These are phyloP conservation scores for Drosera spatulata DNA, from an alignment of 179 eudicot species.

Conservation along the genomic window DNA sequence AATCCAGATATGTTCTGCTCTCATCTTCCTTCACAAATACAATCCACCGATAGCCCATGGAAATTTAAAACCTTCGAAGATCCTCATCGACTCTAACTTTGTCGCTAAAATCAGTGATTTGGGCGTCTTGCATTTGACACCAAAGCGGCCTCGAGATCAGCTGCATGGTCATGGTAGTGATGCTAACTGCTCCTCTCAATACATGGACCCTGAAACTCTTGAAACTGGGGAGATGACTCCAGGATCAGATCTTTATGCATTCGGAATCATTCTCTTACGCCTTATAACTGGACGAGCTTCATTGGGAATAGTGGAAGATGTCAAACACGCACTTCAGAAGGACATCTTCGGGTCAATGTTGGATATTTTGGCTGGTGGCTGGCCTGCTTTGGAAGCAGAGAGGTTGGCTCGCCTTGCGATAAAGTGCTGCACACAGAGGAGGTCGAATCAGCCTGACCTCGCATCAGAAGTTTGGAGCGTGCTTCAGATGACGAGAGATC, in stretches of 20 bases:
- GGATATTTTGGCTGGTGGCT: conserved; percentile 69
- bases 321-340: conserved; percentile 39
- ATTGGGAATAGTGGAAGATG: conserved; percentile 34
- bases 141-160: conserved; percentile 8
- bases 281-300: conserved; percentile 58
- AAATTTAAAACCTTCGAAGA: conserved; percentile 50
- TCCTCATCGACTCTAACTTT: conserved; percentile 61
- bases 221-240: conserved; percentile 40
- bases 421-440: conserved; percentile 48
- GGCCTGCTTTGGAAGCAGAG: conserved; percentile 51
- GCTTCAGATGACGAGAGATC: conserved; percentile 33
- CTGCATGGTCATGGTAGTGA: conserved; percentile 8
- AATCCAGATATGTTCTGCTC: conserved; percentile 50
- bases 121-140: conserved; percentile 29
- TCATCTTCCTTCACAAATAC: conserved; percentile 59
- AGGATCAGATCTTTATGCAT: conserved; percentile 72
- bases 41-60: conserved; percentile 52
- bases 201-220: conserved; percentile 55
- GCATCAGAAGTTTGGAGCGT: conserved; percentile 33
- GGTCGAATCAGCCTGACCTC: conserved; percentile 39
- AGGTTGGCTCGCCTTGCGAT: conserved; percentile 45
- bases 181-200: conserved; percentile 21
- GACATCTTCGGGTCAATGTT: conserved; percentile 32
- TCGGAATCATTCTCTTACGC: conserved; percentile 52
- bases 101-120: conserved; percentile 51